A percentile compares a stretch with the other conserved stretches of the same genome.
phyloP scores from a whole-genome alignment of 305 asterid species.

The Fraxinus sp. region DNA sequence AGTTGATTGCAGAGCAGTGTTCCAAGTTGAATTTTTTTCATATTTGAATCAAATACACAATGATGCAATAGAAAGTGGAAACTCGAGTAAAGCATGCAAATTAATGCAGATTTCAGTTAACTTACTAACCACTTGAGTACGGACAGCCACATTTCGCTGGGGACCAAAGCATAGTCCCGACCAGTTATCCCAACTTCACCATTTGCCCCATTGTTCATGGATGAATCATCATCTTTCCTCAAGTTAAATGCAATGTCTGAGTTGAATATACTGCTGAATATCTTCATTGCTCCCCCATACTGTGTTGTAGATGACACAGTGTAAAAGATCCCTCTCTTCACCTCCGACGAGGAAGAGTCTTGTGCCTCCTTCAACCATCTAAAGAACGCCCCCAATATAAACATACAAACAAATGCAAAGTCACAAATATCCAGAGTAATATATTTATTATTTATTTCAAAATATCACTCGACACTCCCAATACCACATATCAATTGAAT shows the following conservation, averaged over 20 bases:
- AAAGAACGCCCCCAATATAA: constrained; percentile 17
- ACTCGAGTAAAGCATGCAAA: constrained; percentile 13
- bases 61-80: constrained; percentile 3
- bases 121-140: constrained; percentile 78
- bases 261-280: constrained; percentile 73
- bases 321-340: constrained; percentile 59
- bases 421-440: neutral
- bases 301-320: constrained; percentile 60
- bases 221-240: constrained; percentile 63
- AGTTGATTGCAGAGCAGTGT: constrained; percentile 60
- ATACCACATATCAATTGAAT: neutral
- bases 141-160: constrained; percentile 81
- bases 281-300: constrained; percentile 82
- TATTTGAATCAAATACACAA: neutral
- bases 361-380: constrained; percentile 99
- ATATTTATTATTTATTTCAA: neutral
- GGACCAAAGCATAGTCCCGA: constrained; percentile 87
- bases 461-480: neutral
- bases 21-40: constrained; percentile 1
- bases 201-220: constrained; percentile 43
- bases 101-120: constrained; percentile 7
- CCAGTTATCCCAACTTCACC: constrained; percentile 70
- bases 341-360: constrained; percentile 49
- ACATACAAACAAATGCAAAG: constrained; percentile 6
- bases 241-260: constrained; percentile 76